Evolutionary conservation across 768 basidiomycete genomes (phyloP), one percentile per base, ranked within the genome.

Genomic region (Mycena belliarum): DNA sequence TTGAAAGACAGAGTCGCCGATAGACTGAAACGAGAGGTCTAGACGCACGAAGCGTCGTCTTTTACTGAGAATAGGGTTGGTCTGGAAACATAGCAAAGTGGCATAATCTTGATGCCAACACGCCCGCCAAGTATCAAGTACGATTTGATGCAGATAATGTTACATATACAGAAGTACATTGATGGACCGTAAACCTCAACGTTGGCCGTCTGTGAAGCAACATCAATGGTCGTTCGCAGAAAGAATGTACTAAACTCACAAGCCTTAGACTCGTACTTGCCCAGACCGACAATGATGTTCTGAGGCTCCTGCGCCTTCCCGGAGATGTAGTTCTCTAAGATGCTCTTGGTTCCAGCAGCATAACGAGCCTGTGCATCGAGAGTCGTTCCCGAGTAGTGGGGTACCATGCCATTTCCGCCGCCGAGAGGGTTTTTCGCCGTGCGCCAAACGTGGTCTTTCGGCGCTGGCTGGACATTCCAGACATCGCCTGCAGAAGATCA

Each of bases 311-410:
- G 93, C 1, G 80, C 70, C 71, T 86, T 84, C 59, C 71, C 74
- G 15, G 67, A 67, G 59, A 91, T 66, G 75, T 86, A 93, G 73
- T 89, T 88, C 55, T 85, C 79, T 53, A 93, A 77, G 69, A 93
- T 93, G 62, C 74, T 77, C 75, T 76, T 83, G 25, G 83, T 78
- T 15, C 91, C 92, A 43, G 75, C 72, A 16, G 93, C 93, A 69
- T 97, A 96, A 46, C 93, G 88, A 26, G 79, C 82, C 75, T 95
- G 93, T 2, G 93, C 93, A 66, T 95, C 93, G 59, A 94, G 82
- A 23, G 92, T 93, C 9, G 92, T 93, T 37, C 93, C 92, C 64
- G 88, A 90, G 76, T 91, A 92, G 69, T 91, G 89, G 14, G 90
- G 87, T 6, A 91, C 89, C 81, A 95, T 94, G 66, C 89, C 93